A percentile compares a stretch with the other conserved stretches of the same genome.
Conservation (phyloP, 768 basidiomycete species). For the Mycena filopes region DNA sequence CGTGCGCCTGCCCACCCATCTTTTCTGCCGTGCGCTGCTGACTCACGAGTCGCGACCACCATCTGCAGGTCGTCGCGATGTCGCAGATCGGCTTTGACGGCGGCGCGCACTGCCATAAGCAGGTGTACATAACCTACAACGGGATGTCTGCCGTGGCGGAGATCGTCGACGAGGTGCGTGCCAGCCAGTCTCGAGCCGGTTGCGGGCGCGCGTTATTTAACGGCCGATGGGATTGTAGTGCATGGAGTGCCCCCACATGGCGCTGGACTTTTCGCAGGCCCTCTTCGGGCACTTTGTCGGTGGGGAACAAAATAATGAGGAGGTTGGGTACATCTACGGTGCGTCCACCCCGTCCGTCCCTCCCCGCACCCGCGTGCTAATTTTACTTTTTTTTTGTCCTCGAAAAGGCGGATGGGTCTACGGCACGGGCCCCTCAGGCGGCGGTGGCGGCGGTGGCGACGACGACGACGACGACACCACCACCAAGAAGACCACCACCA, state of each 20-base stretch:
- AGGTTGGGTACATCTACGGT: slow-evolving; percentile 11
- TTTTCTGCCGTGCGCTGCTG: not conserved
- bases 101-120: slow-evolving; percentile 47
- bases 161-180: slow-evolving; percentile 49
- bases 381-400: not conserved
- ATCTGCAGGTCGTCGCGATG: slow-evolving; percentile 22
- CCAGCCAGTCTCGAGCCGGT: no score
- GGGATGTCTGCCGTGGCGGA: slow-evolving; percentile 44
- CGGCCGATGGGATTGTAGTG: slow-evolving; percentile 37
- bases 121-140: slow-evolving; percentile 46
- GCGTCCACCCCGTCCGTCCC: no score
- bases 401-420: slow-evolving; percentile 16
- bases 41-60: not conserved
- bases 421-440: slow-evolving; percentile 14
- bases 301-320: slow-evolving; percentile 16
- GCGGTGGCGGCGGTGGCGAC: no score
- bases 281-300: slow-evolving; percentile 51
- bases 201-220: not conserved
- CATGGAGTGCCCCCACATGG: slow-evolving; percentile 39
- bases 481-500: not conserved
- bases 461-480: not conserved
- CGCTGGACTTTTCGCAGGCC: slow-evolving; percentile 52
- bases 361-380: no score
- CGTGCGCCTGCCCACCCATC: not conserved
- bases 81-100: slow-evolving; percentile 34